phyloP scores from a whole-genome alignment of 164 flowering plant species.

The Buxus sempervirens region DNA sequence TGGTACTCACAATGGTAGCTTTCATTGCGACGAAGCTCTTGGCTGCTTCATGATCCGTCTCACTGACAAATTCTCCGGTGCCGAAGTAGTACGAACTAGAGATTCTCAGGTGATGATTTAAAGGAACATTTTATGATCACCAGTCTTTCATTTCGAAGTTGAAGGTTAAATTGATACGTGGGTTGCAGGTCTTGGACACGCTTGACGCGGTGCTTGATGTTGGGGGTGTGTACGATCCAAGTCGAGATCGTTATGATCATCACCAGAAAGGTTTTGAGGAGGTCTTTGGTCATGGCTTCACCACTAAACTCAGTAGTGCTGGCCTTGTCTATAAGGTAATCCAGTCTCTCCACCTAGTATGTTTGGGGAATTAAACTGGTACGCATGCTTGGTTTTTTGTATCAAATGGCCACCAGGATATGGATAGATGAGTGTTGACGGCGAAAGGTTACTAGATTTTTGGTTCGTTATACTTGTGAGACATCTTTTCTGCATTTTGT shows the following conservation, averaged over 20 bases:
- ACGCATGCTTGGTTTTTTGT: no score
- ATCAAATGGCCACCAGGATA: neutral
- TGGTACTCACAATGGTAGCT: constrained; percentile 97
- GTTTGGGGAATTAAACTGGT: neutral
- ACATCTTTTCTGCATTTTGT: no score
- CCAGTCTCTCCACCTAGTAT: neutral
- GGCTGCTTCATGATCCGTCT: constrained; percentile 98
- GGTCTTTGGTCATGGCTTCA: constrained; percentile 60
- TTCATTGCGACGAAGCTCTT: constrained; percentile 98
- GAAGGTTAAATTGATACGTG: neutral
- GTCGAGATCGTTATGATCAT: constrained; percentile 57
- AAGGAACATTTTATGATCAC: neutral
- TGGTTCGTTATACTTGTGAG: neutral
- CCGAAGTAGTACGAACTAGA: constrained; percentile 76
- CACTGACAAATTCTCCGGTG: constrained; percentile 60
- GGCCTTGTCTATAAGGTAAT: constrained; percentile 65
- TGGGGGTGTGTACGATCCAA: constrained; percentile 63
- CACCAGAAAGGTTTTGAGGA: constrained; percentile 67
- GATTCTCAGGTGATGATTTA: constrained; percentile 55
- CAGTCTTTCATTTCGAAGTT: neutral
- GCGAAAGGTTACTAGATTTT: no score
- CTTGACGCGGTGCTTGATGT: constrained; percentile 74
- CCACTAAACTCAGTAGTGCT: constrained; percentile 65
- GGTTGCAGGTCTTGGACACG: constrained; percentile 44
- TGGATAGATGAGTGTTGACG: no score